A percentile compares a stretch with the other conserved stretches of the same genome.
Evolutionary conservation across 768 basidiomycete genomes (phyloP).

Genomic region (Boletus fagicola): DNA sequence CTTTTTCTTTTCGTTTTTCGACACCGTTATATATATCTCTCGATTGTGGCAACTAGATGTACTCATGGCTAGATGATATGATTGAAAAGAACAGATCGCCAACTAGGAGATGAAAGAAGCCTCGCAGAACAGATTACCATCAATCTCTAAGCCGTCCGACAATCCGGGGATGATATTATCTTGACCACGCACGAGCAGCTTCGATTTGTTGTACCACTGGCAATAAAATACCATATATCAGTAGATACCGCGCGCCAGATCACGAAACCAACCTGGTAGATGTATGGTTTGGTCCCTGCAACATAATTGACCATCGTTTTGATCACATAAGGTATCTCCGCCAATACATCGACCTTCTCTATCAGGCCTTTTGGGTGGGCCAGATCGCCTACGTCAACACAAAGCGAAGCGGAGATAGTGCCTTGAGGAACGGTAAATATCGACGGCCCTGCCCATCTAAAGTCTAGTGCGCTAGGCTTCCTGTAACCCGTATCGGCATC

Average conservation of each 20-base stretch:
- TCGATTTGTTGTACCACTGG: conserved; percentile 60
- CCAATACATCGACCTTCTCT: conserved; percentile 93
- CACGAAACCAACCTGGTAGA: conserved; percentile 73
- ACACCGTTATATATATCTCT: not conserved
- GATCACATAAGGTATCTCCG: conserved; percentile 90
- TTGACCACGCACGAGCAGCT: conserved; percentile 46
- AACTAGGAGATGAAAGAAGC: conserved; percentile 80
- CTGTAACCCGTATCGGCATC: conserved; percentile 85
- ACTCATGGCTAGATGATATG: conserved; percentile 6
- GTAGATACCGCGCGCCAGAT: not conserved
- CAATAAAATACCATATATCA: not conserved
- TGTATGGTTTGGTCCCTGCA: conserved; percentile 88
- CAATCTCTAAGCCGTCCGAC: conserved; percentile 43
- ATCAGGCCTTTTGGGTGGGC: conserved; percentile 69
- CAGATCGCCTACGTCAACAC: conserved; percentile 57
- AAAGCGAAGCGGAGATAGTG: conserved; percentile 52
- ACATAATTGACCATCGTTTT: conserved; percentile 93
- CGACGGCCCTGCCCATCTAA: conserved; percentile 76
- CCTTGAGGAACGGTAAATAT: conserved; percentile 52
- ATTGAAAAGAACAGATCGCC: not conserved
- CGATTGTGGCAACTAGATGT: conserved; percentile 8
- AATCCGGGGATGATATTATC: conserved; percentile 41
- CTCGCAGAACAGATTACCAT: conserved; percentile 82
- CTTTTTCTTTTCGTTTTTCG: not conserved
- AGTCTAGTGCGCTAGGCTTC: conserved; percentile 65